These are phyloP conservation scores for Trichoderma cornu-damae DNA, from an alignment of 2,329 filamentous ascomycete genomes.

Conservation along the genomic window DNA sequence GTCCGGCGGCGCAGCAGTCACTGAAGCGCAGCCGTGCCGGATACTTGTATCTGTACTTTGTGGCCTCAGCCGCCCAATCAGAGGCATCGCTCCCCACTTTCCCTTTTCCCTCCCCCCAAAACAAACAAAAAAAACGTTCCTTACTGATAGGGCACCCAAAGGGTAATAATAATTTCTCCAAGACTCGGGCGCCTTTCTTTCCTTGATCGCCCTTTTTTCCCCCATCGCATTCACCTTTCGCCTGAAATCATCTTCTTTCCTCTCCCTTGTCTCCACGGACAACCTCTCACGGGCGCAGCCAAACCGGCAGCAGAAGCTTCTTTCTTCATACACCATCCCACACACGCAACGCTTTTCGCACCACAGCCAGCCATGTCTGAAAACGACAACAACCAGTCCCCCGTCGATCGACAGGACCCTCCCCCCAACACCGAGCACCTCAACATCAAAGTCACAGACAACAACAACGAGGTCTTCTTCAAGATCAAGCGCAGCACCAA, in stretches of 20 bases:
- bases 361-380: conserved; percentile 40
- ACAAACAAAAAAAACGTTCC: background rate
- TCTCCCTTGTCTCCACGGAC: background rate
- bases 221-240: conserved; percentile 11
- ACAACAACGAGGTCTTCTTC: conserved; percentile 99
- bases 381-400: conserved; percentile 39
- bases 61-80: conserved; percentile 24
- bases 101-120: no score
- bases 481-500: conserved; percentile 98
- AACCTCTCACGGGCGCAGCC: no score
- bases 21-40: conserved; percentile 2
- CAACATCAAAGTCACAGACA: conserved; percentile 99
- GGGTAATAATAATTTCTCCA: no score
- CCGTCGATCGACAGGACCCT: conserved; percentile 31
- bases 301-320: no score
- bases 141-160: no score
- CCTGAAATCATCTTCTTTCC: background rate
- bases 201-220: no score
- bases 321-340: no score
- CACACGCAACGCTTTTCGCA: background rate
- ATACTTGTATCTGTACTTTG: conserved; percentile 6
- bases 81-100: conserved; percentile 24
- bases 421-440: conserved; percentile 68
- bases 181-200: conserved; percentile 17
- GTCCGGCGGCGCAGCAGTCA: conserved; percentile 5